Evolutionary conservation across 1,284 basidiomycete species (phyloP), one percentile per base, ranked within the genome.

Genomic region (Phellinidium pouzarii): DNA sequence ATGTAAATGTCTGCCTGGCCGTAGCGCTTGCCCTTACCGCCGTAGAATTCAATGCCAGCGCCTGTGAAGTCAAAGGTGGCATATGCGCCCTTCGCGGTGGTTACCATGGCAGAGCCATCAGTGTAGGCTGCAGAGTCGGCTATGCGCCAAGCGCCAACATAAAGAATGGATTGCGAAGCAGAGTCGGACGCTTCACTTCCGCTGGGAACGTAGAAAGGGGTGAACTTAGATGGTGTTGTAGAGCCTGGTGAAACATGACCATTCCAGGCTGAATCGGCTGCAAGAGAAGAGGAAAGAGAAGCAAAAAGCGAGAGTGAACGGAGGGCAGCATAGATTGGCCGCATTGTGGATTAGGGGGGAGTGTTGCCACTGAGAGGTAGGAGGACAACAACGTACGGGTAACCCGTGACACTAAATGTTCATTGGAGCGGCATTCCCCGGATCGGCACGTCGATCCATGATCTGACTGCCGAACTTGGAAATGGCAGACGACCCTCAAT

Each of bases 1-100:
- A 89, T 66, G 53, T 72, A 78, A 14, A 89, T 74, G 22, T 73
- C 59, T 4, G 80, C 72, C 7, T 74, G 62, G 11, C 84, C 82
- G 60, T 87, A 79, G 19, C 61, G 65, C 34, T 62, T 69, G 56
- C 77, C 79, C 44, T 68, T 73, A 59, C 72, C 77, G 23, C 87
- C 87, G 60, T 87, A 89, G 79, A 82, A 84, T 66, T 89, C 86
- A 59, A 90, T 73, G 1, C 84, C 84, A 8, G 80, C 82, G 8
- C 86, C 85, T 20, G 68, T 70, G 66, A 89, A 88, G 1, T 72
- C 71, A 65, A 87, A 77, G 3, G 70, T 69, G 44, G 77, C 69
- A 9, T 75, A 67, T n/a, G 84, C 79, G 45, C 72, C 73, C 19
- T 52, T 31, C 37, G 40, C 36, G 27, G 37, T 54, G n/a, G 59